Evolutionary conservation across 805 yeast species (phyloP).

Genomic region (Danielia reshetovae): DNA sequence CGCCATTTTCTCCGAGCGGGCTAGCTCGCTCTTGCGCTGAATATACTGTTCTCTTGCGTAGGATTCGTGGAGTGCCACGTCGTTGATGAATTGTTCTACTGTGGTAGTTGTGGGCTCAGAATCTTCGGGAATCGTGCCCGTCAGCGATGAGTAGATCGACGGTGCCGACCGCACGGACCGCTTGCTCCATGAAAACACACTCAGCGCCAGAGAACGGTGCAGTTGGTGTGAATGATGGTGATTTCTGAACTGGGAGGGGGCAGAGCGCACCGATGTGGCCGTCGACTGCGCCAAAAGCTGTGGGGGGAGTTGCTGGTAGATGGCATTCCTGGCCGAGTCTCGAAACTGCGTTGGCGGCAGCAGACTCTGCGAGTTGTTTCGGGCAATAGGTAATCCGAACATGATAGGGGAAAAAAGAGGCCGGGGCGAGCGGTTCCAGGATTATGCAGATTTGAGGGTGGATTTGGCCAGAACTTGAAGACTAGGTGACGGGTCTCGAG

Average conservation of each 20-base stretch:
- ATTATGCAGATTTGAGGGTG: background rate
- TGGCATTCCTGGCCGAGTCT: constrained; percentile 41
- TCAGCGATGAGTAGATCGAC: constrained; percentile 36
- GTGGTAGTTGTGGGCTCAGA: constrained; percentile 39
- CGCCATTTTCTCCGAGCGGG: background rate
- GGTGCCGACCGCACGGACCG: constrained; percentile 42
- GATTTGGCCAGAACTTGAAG: background rate
- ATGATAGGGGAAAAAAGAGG: too few relatives aligned
- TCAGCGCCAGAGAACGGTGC: constrained; percentile 34
- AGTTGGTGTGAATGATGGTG: constrained; percentile 18
- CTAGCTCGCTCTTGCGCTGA: constrained; percentile 6
- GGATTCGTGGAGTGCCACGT: constrained; percentile 36
- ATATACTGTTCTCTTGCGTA: constrained; percentile 17
- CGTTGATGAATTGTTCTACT: constrained; percentile 42
- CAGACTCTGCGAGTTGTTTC: constrained; percentile 11
- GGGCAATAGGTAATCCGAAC: constrained; percentile 16
- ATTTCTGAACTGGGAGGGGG: constrained; percentile 30
- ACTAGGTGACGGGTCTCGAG: background rate
- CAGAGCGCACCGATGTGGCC: constrained; percentile 36
- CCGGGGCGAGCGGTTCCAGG: too few relatives aligned
- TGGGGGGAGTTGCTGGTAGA: constrained; percentile 39
- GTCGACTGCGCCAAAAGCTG: constrained; percentile 20
- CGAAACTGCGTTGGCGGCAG: constrained; percentile 38
- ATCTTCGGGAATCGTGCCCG: constrained; percentile 45
- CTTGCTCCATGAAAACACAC: constrained; percentile 33